Percentiles rank a stretch among this genome's conserved stretches.
These are phyloP conservation scores for Capsicum baccatum DNA, from an alignment of 257 asterid species.

Conservation along the genomic window DNA sequence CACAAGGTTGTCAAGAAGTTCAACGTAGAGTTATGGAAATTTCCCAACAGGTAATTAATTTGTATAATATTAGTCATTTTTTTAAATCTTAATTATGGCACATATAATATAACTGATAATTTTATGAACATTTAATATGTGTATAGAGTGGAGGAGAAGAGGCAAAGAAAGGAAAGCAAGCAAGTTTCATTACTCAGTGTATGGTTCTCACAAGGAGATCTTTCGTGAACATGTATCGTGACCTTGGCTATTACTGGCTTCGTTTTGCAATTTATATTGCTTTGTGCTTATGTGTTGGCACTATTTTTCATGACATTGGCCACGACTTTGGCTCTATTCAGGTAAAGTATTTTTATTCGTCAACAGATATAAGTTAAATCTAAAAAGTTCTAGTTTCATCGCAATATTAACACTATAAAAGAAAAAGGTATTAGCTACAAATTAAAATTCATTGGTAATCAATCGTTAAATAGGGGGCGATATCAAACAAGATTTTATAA, in stretches of 20 bases:
- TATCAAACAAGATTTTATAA: no score
- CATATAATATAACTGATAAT: background rate
- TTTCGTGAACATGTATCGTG: slow-evolving; percentile 66
- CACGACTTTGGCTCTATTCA: slow-evolving; percentile 55
- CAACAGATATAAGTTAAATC: no score
- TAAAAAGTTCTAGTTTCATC: no score
- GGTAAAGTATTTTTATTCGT: slow-evolving; percentile 32
- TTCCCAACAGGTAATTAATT: slow-evolving; percentile 38
- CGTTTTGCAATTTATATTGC: slow-evolving; percentile 61
- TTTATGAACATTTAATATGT: background rate
- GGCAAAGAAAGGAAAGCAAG: slow-evolving; percentile 46
- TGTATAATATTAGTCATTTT: no score
- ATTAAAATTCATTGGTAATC: no score
- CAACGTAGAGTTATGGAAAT: slow-evolving; percentile 42
- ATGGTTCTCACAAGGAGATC: slow-evolving; percentile 60
- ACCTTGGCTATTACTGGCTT: slow-evolving; percentile 69
- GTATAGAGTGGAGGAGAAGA: slow-evolving; percentile 37
- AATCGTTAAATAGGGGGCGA: no score
- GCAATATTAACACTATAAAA: no score
- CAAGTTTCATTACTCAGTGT: slow-evolving; percentile 58
- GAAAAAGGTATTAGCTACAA: no score
- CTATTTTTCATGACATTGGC: slow-evolving; percentile 57
- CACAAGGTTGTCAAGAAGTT: slow-evolving; percentile 48
- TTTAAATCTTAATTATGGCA: no score
- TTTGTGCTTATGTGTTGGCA: slow-evolving; percentile 57